Base-by-base conservation (phyloP, 495 filamentous ascomycete genomes). In the Aspergillus kassunensis region DNA sequence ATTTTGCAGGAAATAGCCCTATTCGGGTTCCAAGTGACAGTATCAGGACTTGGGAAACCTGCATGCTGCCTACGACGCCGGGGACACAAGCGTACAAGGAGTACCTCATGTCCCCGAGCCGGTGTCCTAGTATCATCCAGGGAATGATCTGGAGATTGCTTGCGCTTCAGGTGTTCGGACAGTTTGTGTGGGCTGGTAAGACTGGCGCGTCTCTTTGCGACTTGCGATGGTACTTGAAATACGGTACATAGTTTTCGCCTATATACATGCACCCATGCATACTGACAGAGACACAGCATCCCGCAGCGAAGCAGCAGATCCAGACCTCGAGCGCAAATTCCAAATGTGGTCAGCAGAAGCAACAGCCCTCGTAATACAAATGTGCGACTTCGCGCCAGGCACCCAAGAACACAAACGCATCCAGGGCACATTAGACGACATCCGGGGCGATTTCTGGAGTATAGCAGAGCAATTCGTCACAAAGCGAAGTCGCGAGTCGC, bases 281-380 rank as follows among this genome's bases (percentile, higher is more conserved):
- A n/a, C n/a, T n/a, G n/a, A n/a, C n/a, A n/a, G n/a, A n/a, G n/a
- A n/a, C n/a, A n/a, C 29, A 35, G 44, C 27, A 10, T 46, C 29
- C 29, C 16, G 9, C 37, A 15, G 12, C 16, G 23, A 29, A 8
- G 6, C 31, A 2, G 24, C 48, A 6, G 41, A 44, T 16, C 23
- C 9, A 6, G 48, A 51, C 6, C 10, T 37, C 13, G 48, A 41
- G 18, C 36, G 37, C 13, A 51, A 51, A 15, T 51, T 41, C 36
- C 48, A 51, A 23, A 16, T 51, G 15, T 51, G 48, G 48, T 29
- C 37, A 1, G 16, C 48, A 13, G 37, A 41, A 20, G 16, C 36
- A 3, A 33, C 48, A 12, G 36, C 15, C 8, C 27, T 40, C 1
- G 8, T 51, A 11, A 7, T 51, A 9, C 34, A 37, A 44, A 44